Evolutionary conservation across 148 eudicot genomes (phyloP).

Genomic region (Selenicereus undatus): DNA sequence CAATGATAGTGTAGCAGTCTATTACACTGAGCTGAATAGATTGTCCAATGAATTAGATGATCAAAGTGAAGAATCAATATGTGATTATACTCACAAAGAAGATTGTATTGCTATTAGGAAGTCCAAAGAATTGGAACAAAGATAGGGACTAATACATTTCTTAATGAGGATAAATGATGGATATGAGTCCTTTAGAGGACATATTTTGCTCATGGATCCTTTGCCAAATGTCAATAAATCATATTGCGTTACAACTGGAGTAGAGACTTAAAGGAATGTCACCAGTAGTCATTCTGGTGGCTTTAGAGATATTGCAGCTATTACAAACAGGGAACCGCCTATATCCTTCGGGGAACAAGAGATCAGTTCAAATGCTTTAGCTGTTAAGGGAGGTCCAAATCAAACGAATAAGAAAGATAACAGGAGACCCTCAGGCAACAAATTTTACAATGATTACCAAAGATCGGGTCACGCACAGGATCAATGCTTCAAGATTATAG

Average conservation of each 20-base stretch:
- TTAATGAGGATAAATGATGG: neutral
- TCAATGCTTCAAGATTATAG: neutral
- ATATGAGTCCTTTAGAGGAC: neutral
- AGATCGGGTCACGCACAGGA: too few relatives aligned
- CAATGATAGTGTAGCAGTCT: neutral
- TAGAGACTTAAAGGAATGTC: neutral
- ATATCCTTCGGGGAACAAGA: too few relatives aligned
- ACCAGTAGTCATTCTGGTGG: neutral
- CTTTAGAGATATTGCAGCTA: too few relatives aligned
- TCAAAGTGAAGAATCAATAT: neutral
- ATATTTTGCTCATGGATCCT: neutral
- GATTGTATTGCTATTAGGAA: too few relatives aligned
- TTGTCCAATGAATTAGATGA: neutral
- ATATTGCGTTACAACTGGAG: neutral
- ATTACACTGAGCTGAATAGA: neutral
- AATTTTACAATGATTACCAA: too few relatives aligned
- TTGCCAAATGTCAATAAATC: neutral
- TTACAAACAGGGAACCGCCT: too few relatives aligned
- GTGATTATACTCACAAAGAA: neutral
- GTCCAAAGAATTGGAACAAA: too few relatives aligned
- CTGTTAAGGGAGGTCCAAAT: neutral
- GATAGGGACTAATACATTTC: neutral
- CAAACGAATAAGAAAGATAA: too few relatives aligned
- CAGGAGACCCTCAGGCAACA: too few relatives aligned
- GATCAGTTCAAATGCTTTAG: neutral